Evolutionary conservation across 208 protist species (phyloP).

Genomic region (Jaenimonas drosophilae): DNA sequence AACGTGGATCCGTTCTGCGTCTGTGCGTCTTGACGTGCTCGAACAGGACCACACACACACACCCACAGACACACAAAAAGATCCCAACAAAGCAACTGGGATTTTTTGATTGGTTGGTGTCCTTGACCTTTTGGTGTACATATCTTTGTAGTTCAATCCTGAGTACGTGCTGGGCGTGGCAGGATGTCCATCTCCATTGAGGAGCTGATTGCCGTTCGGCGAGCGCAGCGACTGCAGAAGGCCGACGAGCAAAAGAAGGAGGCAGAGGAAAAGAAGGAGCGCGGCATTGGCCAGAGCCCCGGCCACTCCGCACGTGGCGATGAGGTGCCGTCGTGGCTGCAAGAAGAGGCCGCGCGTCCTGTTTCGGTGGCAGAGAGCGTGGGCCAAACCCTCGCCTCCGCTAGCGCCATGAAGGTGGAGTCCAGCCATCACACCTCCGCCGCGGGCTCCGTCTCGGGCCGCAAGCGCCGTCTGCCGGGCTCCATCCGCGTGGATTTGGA

Average conservation of each 20-base stretch:
- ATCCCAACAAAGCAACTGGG: too few species aligned
- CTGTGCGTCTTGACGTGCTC: too few species aligned
- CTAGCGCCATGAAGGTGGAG: not conserved
- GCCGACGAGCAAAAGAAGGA: constrained; percentile 10
- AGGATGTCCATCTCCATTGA: constrained; percentile 82
- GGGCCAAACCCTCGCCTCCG: not conserved
- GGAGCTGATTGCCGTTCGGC: constrained; percentile 77
- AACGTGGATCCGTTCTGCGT: too few species aligned
- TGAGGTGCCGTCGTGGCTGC: constrained; percentile 10
- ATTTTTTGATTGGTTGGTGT: too few species aligned
- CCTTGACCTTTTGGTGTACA: too few species aligned
- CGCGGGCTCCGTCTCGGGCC: not conserved
- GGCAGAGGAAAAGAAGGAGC: not conserved
- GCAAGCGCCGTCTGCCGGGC: constrained; percentile 7
- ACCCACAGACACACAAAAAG: constrained; percentile 1
- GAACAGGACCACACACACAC: too few species aligned
- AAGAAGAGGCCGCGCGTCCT: constrained; percentile 2
- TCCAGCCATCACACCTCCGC: not conserved
- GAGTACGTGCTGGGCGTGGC: too few species aligned
- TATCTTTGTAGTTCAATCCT: too few species aligned
- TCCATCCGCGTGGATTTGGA: constrained; percentile 16
- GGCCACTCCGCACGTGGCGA: not conserved
- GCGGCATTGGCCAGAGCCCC: too few species aligned
- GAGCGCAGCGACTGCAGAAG: constrained; percentile 49
- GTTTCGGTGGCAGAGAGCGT: not conserved